Evolutionary conservation across 805 yeast genomes (phyloP).

Genomic region (Kluyveromyces nonfermentans): DNA sequence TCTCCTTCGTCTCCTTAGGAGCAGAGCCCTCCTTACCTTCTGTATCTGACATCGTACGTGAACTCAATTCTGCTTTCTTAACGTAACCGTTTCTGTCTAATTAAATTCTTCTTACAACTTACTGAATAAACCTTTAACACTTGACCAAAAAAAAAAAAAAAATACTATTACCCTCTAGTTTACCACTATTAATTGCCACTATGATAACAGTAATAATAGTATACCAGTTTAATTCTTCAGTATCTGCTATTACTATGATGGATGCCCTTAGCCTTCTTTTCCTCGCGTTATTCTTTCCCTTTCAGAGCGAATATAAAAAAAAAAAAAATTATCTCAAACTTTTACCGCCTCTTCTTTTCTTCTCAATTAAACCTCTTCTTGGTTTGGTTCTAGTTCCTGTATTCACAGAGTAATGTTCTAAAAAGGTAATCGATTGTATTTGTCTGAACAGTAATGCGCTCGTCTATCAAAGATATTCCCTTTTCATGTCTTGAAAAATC

Average conservation of each 20-base stretch:
- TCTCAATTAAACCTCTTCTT: not conserved
- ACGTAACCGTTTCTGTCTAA: too few species aligned
- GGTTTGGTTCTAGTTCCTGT: not conserved
- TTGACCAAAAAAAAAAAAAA: too few species aligned
- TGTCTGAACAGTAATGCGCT: not conserved
- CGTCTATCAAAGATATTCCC: not conserved
- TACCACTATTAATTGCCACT: too few species aligned
- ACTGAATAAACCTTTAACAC: too few species aligned
- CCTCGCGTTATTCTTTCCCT: not conserved
- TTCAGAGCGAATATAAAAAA: too few species aligned
- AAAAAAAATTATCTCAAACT: not conserved
- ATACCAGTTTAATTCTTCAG: too few species aligned
- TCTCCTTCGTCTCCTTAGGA: slow-evolving; percentile 35
- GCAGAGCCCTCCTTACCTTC: slow-evolving; percentile 1
- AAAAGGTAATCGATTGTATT: not conserved
- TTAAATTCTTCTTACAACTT: too few species aligned
- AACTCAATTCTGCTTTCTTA: not conserved
- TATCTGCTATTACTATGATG: too few species aligned
- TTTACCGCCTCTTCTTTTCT: not conserved
- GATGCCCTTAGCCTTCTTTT: not conserved
- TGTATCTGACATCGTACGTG: slow-evolving; percentile 1
- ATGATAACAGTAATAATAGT: too few species aligned
- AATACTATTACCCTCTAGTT: too few species aligned
- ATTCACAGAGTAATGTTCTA: not conserved
- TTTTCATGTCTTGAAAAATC: not conserved